Base-by-base conservation (phyloP, 352 stramenopile species). In the Globisporangium ultimum region DNA sequence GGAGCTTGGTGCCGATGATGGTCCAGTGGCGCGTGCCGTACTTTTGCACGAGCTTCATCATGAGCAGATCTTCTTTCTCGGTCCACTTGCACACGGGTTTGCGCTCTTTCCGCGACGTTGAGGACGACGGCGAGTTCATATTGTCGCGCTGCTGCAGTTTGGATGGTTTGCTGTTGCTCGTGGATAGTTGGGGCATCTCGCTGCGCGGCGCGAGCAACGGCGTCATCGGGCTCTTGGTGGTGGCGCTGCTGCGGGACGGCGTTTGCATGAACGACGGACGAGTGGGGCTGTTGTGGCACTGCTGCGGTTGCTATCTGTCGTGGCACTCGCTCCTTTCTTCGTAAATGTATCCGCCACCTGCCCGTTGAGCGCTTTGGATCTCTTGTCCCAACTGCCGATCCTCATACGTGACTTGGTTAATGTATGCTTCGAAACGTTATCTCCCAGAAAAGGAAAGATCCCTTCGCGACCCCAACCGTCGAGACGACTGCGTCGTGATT, bases 11-110 rank as follows among this genome's bases (percentile, higher is more conserved):
- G 54, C 96, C 94, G 58, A 99, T 99, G 70, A 98, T 86, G 14
- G 92, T 97, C 97, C 97, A 99, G 63, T 98, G 88, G 68, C 98
- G 98, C 17, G 84, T 91, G 51, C 97, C 97, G 54, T 94, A 96
- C 64, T 94, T 86, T 50, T 91, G 76, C 59, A 97, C 89, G 28
- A 92, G 74, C 61, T 89, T 87, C 54, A 92, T 72, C 73, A 98
- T 93, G 36, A 96, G 59, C 48, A 81, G 63, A 49, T 98, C 92
- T 66, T 98, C 92, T 56, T 95, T 89, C 51, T 89, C 79, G 2
- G 82, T 90, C 84, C 84, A 94, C 59, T 93, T 93, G 70, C 78
- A 84, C 61, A 95, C 78, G 15, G 81, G 80, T 43, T 93, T 93
- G 64, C 84, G 78, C 53, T 91, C 80, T 55, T 85, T 91, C 57